A percentile compares a stretch with the other conserved stretches of the same genome.
Conservation (phyloP, 345 rosid species). For the Citrus medica region DNA sequence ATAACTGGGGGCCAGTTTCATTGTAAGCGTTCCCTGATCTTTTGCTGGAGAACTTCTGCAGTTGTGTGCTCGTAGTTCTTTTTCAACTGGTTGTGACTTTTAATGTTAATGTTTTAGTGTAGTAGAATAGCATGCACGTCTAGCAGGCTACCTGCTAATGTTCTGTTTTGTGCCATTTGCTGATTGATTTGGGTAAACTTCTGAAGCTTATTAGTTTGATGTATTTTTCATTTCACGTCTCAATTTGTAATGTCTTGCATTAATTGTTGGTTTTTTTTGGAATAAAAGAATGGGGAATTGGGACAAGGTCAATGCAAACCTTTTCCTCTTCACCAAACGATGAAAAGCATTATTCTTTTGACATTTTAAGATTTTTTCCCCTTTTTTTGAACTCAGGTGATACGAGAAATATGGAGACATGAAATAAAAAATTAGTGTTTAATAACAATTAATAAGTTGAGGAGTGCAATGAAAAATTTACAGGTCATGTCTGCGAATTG, state of each 20-base stretch:
- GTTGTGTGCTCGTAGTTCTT: not conserved
- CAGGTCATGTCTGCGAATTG: no score
- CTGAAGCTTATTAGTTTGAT: not conserved
- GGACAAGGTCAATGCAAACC: not conserved
- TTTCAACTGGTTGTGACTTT: not conserved
- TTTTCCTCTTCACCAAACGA: no score
- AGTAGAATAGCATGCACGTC: not conserved
- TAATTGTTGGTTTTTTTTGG: no score
- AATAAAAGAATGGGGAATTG: not conserved
- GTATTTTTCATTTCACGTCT: not conserved
- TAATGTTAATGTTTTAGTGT: not conserved
- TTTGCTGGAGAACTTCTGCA: not conserved
- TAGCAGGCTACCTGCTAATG: no score
- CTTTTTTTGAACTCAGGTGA: no score
- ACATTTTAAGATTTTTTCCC: no score
- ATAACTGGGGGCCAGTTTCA: not conserved
- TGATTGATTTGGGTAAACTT: not conserved
- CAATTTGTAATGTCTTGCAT: no score
- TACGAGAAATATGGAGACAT: no score
- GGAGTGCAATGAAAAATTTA: no score
- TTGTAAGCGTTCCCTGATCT: not conserved
- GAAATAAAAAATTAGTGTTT: no score
- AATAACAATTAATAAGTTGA: no score
- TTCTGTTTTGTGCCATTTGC: not conserved
- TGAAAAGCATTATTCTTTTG: no score